phyloP scores from a whole-genome alignment of 192 early-diverging fungal genomes.

The Coemansia furcata region DNA sequence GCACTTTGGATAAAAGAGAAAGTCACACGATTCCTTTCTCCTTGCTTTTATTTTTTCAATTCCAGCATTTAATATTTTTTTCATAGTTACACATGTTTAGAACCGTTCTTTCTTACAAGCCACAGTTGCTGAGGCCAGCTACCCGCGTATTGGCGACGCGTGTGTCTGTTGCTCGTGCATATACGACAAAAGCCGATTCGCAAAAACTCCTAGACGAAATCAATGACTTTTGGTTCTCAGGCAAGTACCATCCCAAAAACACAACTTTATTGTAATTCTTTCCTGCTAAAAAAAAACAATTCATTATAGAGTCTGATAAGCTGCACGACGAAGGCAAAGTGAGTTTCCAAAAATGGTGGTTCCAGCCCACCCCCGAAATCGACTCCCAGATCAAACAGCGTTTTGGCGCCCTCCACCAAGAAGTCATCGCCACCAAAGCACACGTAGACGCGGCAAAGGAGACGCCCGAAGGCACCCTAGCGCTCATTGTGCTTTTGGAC shows the following conservation, averaged over 20 bases:
- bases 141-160: not conserved
- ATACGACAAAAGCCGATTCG: conserved; percentile 29
- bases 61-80: not conserved
- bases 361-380: conserved; percentile 24
- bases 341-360: conserved; percentile 54
- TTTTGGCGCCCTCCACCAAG: conserved; percentile 17
- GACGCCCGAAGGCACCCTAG: conserved; percentile 44
- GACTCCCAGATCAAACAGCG: conserved; percentile 35
- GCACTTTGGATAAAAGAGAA: not conserved
- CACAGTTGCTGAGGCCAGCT: not conserved
- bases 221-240: conserved; percentile 46
- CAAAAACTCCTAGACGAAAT: conserved; percentile 36
- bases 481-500: conserved; percentile 58
- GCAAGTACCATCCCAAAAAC: not conserved
- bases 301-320: conserved; percentile 30
- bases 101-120: not conserved
- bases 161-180: not conserved
- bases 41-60: not conserved
- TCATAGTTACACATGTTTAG: not conserved
- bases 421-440: conserved; percentile 19
- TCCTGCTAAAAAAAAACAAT: too few species aligned
- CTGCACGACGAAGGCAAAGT: conserved; percentile 35
- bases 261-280: not conserved
- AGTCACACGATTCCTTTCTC: not conserved
- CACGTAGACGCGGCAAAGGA: conserved; percentile 41